Percentiles rank a stretch among this genome's conserved stretches.
phyloP scores from a whole-genome alignment of 1,139 yeast species.

The Yamadazyma dendronema region DNA sequence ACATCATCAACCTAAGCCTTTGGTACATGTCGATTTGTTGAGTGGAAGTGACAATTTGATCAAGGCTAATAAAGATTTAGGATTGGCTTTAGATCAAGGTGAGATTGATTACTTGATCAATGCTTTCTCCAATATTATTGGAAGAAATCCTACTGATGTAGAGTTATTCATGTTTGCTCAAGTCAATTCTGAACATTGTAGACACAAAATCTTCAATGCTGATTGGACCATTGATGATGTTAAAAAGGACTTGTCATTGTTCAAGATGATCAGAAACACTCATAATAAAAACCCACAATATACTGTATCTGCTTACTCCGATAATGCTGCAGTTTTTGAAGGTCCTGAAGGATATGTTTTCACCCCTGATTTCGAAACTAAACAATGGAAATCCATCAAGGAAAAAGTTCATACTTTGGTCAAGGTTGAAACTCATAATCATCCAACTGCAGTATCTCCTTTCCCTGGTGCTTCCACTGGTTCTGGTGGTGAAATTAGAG shows the following conservation, averaged over 20 bases:
- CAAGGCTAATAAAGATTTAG: constrained; percentile 78
- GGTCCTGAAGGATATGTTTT: constrained; percentile 74
- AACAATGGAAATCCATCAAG: constrained; percentile 69
- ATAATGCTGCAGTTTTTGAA: constrained; percentile 96
- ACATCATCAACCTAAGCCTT: constrained; percentile 80
- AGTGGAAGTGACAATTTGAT: constrained; percentile 61
- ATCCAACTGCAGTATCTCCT: constrained; percentile 98
- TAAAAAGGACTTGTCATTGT: constrained; percentile 69
- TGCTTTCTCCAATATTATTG: constrained; percentile 71
- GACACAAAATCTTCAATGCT: constrained; percentile 98
- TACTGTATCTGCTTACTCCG: constrained; percentile 93
- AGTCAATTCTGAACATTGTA: constrained; percentile 98
- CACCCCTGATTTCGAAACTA: constrained; percentile 72
- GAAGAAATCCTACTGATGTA: constrained; percentile 95
- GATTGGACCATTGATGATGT: constrained; percentile 95
- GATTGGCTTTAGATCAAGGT: constrained; percentile 88
- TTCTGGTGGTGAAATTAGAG: constrained; percentile 99
- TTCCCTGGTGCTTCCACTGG: constrained; percentile 99
- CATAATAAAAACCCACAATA: constrained; percentile 76
- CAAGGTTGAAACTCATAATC: constrained; percentile 98
- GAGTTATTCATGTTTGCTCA: constrained; percentile 99
- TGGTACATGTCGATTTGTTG: constrained; percentile 68
- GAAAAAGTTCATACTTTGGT: constrained; percentile 87
- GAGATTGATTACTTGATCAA: constrained; percentile 85
- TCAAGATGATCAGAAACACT: constrained; percentile 95